These are phyloP conservation scores for Sarocladium oryzae DNA, from an alignment of 2,329 filamentous ascomycete species.

Conservation along the genomic window DNA sequence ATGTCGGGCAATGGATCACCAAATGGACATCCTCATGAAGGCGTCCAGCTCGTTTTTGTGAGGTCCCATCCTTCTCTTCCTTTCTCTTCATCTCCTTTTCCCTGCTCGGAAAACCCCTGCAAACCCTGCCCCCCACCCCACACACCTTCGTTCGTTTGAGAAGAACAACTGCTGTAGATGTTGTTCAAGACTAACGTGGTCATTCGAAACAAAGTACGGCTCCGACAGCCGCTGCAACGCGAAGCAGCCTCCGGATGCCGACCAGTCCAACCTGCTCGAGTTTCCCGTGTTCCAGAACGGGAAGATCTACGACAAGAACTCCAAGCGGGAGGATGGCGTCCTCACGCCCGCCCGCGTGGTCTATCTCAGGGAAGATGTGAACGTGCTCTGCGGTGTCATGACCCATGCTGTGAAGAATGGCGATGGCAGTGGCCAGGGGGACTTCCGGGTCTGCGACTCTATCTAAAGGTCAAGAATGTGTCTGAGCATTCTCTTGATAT, in stretches of 20 bases:
- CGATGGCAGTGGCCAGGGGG: neutral
- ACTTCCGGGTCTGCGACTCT: conserved; percentile 4
- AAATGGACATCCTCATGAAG: neutral
- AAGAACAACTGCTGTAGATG: no score
- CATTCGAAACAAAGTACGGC: conserved; percentile 1
- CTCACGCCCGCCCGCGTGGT: conserved; percentile 9
- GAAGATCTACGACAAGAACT: neutral
- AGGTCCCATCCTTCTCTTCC: neutral
- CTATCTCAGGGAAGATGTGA: conserved; percentile 12
- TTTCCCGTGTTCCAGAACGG: conserved; percentile 4
- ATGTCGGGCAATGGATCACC: neutral
- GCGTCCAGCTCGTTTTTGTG: neutral
- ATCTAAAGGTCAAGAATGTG: no score
- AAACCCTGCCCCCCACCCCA: no score
- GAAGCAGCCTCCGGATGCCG: neutral
- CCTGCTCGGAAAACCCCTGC: no score
- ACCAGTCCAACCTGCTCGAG: conserved; percentile 1
- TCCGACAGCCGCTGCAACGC: conserved; percentile 2
- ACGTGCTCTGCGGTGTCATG: conserved; percentile 9
- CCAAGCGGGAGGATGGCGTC: neutral
- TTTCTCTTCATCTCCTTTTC: no score
- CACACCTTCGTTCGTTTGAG: no score
- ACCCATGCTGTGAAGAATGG: conserved; percentile 9
- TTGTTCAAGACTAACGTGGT: no score
- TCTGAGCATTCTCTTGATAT: no score